Base-by-base conservation (phyloP, 495 filamentous ascomycete genomes). In the Massariosphaeria phaeospora region DNA sequence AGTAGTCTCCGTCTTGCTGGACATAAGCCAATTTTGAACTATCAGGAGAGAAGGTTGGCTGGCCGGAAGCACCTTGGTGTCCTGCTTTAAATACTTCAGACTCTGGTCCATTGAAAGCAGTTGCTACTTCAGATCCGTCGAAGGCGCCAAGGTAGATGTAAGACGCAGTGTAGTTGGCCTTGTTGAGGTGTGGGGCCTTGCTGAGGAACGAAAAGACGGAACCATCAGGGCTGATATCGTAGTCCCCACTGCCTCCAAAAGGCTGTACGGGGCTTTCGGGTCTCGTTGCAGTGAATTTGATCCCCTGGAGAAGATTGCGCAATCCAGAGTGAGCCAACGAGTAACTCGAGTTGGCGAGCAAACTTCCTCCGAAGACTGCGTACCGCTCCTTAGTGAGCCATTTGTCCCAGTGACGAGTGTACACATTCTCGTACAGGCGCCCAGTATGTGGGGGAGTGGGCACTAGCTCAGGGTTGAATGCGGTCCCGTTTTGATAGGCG, bases 141-240 rank as follows among this genome's bases (percentile, higher is more conserved):
- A 93, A 75, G 1, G 84, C 78, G 6, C 89, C 77, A 55, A 82
- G 84, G 66, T 88, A 89, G 24, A 88, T 70, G 47, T 86, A 81
- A 39, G 84, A 84, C 48, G 89, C 85, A 6, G 90, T 95, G 70
- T 90, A 84, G 17, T 82, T 77, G 0, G 91, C 90, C 6, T 83
- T 82, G 59, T 86, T 81, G 2, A 93, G 61, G 9, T 77, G 75
- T 0, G 90, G 88, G 61, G 91, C 89, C 62, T 88, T 93, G 1
- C 89, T 82, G 33, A 95, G 80, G 67, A 96, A 95, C 0, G 85
- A 82, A 57, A 95, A 33, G 1, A 29, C 38, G 0, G 27, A 73
- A 2, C 78, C 76, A 8, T 72, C 67, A 2, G 72, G 68, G 49
- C 75, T 75, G 43, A 84, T 73, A 55, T 78, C 79, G 54, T 80